phyloP scores from a whole-genome alignment of 2,329 filamentous ascomycete species.

The Parasarocladium wereldwijsianum region DNA sequence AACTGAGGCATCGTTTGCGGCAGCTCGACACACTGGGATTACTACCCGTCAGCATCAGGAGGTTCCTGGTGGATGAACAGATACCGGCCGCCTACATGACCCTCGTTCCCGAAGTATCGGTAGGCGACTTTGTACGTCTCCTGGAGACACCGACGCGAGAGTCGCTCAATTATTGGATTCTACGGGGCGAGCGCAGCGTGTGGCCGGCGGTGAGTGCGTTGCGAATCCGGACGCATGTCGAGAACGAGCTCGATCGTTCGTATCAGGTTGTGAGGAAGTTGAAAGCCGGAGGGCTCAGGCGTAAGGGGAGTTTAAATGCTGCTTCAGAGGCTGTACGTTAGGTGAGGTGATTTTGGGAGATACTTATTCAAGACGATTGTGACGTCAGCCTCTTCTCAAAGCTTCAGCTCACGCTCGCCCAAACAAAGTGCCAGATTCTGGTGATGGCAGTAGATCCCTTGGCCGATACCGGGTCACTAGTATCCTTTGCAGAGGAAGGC shows the following conservation, averaged over 20 bases:
- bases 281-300: constrained; percentile 34
- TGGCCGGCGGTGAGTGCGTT: constrained; percentile 82
- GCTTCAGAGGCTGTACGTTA: no score
- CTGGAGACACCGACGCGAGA: constrained; percentile 71
- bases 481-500: no score
- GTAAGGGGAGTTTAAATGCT: constrained; percentile 31
- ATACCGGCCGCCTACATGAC: constrained; percentile 67
- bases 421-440: no score
- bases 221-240: constrained; percentile 68
- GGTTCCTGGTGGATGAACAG: constrained; percentile 70
- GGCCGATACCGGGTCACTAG: no score
- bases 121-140: constrained; percentile 59
- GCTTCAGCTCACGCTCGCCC: no score
- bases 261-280: constrained; percentile 65
- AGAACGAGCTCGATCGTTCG: constrained; percentile 73
- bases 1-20: constrained; percentile 65
- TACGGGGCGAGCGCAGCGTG: constrained; percentile 70
- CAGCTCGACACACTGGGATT: constrained; percentile 68
- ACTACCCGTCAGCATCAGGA: constrained; percentile 53
- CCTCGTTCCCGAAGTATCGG: constrained; percentile 64
- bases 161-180: constrained; percentile 71
- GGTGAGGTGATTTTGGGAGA: no score
- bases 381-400: no score
- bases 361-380: no score
- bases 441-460: no score